Evolutionary conservation across 2,329 filamentous ascomycete genomes (phyloP).

Genomic region (Colletotrichum sp.): DNA sequence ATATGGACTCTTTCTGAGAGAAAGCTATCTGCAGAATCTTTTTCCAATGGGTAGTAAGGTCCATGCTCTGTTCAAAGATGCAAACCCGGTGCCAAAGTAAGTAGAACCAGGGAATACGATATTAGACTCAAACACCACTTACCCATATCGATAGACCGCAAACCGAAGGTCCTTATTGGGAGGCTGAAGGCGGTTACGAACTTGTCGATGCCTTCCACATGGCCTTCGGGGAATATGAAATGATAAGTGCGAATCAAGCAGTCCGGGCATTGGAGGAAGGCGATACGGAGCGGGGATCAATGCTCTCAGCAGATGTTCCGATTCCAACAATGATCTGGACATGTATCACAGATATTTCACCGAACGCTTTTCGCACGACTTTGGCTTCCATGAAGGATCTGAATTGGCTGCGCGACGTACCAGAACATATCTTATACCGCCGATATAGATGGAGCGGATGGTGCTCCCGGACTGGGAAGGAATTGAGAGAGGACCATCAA

Average conservation of each 20-base stretch:
- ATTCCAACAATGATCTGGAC: neutral
- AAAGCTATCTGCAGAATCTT: neutral
- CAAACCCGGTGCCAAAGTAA: neutral
- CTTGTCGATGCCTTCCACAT: neutral
- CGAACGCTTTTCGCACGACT: neutral
- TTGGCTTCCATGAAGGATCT: neutral
- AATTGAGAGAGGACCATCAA: neutral
- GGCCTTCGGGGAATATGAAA: neutral
- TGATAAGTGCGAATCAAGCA: neutral
- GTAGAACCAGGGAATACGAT: neutral
- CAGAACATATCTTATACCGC: neutral
- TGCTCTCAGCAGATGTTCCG: neutral
- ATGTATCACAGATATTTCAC: neutral
- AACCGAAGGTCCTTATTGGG: neutral
- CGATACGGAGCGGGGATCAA: neutral
- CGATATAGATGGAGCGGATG: neutral
- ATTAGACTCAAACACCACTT: neutral
- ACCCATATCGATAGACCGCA: neutral
- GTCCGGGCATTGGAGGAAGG: neutral
- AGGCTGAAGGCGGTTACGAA: neutral
- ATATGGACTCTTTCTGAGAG: neutral
- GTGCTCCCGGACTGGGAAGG: neutral
- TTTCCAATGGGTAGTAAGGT: neutral
- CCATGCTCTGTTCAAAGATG: neutral
- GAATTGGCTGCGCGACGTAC: neutral